Evolutionary conservation across 23 red algal species (phyloP).

Genomic region (Gracilaria gracilis): DNA sequence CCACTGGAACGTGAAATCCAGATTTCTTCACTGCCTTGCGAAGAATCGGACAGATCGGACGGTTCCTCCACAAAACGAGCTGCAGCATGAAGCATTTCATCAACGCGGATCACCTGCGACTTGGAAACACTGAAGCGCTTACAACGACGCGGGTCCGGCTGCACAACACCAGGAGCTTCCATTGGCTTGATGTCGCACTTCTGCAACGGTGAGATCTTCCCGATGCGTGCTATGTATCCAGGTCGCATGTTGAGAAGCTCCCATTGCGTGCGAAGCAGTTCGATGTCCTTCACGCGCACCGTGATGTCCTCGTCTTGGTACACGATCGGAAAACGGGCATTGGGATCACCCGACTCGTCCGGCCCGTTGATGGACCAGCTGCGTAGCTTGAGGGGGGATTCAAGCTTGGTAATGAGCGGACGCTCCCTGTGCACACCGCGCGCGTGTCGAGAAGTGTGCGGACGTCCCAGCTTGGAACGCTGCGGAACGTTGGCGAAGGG

Average conservation of each 20-base stretch:
- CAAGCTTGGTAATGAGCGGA: not conserved
- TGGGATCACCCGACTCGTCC: not conserved
- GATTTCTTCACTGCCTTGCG: not conserved
- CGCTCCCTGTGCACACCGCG: not conserved
- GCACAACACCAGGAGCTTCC: not conserved
- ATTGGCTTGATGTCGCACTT: not conserved
- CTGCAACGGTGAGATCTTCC: slow-evolving; percentile 17
- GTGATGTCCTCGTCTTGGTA: too few species aligned
- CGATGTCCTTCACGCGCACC: too few species aligned
- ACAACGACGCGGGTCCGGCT: too few species aligned
- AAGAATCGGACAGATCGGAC: not conserved
- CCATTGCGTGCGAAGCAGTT: not conserved
- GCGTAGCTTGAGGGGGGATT: not conserved
- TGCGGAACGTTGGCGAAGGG: not conserved
- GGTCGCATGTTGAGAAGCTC: not conserved
- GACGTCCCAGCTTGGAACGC: not conserved
- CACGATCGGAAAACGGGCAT: not conserved
- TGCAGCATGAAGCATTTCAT: slow-evolving; percentile 1
- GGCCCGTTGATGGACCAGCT: slow-evolving; percentile 17
- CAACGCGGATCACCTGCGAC: not conserved
- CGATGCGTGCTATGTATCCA: not conserved
- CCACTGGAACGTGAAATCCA: not conserved
- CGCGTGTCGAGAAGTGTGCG: not conserved
- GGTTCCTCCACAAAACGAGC: not conserved
- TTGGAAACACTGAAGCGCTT: not conserved